These are phyloP conservation scores for Senecio squalidus DNA, from an alignment of 140 eudicot species.

Conservation along the genomic window DNA sequence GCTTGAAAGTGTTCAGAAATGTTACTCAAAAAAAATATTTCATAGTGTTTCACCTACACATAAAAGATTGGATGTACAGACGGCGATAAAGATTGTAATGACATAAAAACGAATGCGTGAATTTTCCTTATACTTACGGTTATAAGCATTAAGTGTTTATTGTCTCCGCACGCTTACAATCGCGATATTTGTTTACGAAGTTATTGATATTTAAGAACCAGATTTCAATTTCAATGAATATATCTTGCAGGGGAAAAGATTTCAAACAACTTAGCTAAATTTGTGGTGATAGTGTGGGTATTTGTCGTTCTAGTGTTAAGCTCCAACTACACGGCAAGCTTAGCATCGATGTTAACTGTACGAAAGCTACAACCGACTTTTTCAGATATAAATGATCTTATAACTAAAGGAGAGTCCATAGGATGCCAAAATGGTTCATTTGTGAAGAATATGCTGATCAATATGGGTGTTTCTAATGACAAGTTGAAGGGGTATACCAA, in stretches of 20 bases:
- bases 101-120: too few species aligned
- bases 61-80: too few species aligned
- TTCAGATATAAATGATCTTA: slow-evolving; percentile 22
- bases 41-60: too few species aligned
- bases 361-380: slow-evolving; percentile 35
- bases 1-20: too few species aligned
- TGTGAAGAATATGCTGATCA: slow-evolving; percentile 16
- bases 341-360: slow-evolving; percentile 42
- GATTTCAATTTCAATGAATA: too few species aligned
- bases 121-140: too few species aligned
- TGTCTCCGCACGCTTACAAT: too few species aligned
- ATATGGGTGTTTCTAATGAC: slow-evolving; percentile 13
- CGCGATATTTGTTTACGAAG: too few species aligned
- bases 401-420: slow-evolving; percentile 24
- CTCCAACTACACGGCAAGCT: slow-evolving; percentile 50
- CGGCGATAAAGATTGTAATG: too few species aligned
- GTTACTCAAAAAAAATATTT: too few species aligned
- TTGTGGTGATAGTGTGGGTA: slow-evolving; percentile 45
- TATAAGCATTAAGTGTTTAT: too few species aligned
- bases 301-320: slow-evolving; percentile 36
- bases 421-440: slow-evolving; percentile 44
- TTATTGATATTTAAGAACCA: too few species aligned
- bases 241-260: slow-evolving; percentile 36
- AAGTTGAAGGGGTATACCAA: slow-evolving; percentile 25
- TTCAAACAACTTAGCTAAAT: slow-evolving; percentile 26